These are phyloP conservation scores for Ilex paraguariensis DNA, from an alignment of 305 asterid genomes.

Conservation along the genomic window DNA sequence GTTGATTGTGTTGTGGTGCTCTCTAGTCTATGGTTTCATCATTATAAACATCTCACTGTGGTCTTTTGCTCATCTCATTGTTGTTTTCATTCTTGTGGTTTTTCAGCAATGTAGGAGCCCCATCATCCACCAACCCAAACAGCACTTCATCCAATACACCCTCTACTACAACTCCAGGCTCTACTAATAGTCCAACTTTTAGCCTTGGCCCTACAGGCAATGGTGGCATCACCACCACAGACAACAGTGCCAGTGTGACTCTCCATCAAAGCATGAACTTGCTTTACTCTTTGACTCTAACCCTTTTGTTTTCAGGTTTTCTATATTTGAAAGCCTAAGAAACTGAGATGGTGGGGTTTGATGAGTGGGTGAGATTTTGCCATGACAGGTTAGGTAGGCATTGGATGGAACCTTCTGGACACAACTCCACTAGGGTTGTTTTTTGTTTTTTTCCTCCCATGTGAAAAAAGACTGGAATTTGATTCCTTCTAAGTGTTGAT, in stretches of 20 bases:
- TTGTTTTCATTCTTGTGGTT: neutral
- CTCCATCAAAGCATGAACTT: neutral
- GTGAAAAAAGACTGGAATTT: no score
- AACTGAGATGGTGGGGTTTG: no score
- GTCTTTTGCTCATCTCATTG: neutral
- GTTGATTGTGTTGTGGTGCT: neutral
- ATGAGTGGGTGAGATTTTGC: no score
- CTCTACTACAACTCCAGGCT: neutral
- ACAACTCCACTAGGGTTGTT: no score
- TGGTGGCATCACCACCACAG: neutral
- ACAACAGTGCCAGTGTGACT: neutral
- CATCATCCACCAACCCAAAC: neutral
- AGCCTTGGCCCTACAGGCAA: neutral
- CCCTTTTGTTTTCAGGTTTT: neutral
- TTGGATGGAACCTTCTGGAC: no score
- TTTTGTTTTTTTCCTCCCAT: no score
- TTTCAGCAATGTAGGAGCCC: neutral
- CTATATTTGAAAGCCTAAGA: neutral
- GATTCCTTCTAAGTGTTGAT: no score
- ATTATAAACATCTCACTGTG: neutral
- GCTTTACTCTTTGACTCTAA: neutral
- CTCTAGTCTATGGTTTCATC: neutral
- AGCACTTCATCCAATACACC: neutral
- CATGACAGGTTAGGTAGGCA: no score
- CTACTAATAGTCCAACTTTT: neutral